phyloP scores from a whole-genome alignment of 2,329 filamentous ascomycete genomes.

The Cladophialophora carrionii region DNA sequence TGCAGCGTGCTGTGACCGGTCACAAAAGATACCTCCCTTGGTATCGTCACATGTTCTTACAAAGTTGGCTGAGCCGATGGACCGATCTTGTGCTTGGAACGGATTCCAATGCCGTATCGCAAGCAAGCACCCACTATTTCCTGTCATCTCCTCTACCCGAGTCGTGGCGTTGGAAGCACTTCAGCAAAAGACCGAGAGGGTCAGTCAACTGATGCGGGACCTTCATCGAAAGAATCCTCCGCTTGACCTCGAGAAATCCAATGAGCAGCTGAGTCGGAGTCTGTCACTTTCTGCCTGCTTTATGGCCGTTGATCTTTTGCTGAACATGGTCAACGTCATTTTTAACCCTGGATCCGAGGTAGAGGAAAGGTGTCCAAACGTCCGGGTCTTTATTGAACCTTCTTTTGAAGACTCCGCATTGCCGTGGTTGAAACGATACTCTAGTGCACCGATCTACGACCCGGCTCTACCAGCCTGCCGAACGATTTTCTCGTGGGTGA shows the following conservation, averaged over 20 bases:
- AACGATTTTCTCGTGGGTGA: conserved; percentile 18
- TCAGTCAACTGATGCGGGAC: background rate
- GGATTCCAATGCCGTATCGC: conserved; percentile 6
- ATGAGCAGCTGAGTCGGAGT: background rate
- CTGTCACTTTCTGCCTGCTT: conserved; percentile 6
- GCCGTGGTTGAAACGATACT: conserved; percentile 14
- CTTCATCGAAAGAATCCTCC: background rate
- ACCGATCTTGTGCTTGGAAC: background rate
- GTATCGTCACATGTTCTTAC: background rate
- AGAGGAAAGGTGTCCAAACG: background rate
- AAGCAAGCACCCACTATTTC: conserved; percentile 4
- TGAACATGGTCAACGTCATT: conserved; percentile 1
- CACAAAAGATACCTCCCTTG: background rate
- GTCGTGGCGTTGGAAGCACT: conserved; percentile 14
- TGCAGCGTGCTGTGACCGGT: background rate
- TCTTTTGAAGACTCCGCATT: background rate
- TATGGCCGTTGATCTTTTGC: conserved; percentile 14
- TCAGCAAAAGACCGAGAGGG: conserved; percentile 6
- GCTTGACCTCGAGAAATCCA: background rate
- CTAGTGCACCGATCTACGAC: conserved; percentile 9
- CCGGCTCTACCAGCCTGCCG: conserved; percentile 5
- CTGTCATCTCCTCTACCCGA: conserved; percentile 12
- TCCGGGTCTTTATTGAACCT: background rate
- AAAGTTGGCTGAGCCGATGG: background rate
- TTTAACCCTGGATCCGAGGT: background rate